Percentiles rank a stretch among this genome's conserved stretches.
Conservation (phyloP, 805 yeast species). For the Candida tallmaniae region DNA sequence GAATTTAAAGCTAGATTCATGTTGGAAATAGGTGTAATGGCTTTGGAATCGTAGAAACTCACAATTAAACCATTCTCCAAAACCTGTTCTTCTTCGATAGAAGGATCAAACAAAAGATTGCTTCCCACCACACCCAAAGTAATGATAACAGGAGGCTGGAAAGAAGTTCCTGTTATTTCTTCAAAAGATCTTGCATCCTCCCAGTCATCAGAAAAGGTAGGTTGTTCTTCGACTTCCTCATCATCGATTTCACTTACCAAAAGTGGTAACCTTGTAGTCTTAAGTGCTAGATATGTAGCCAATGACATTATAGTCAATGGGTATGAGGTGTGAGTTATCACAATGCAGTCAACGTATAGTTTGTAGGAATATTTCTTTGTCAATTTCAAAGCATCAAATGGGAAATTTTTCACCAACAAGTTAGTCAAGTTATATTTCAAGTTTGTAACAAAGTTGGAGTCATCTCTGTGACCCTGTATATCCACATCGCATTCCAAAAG, state of each 20-base stretch:
- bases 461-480: constrained; percentile 76
- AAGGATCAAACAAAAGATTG: constrained; percentile 76
- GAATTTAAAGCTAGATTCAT: constrained; percentile 55
- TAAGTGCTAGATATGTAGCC: constrained; percentile 76
- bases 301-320: constrained; percentile 80
- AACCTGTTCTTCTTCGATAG: constrained; percentile 83
- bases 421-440: constrained; percentile 59
- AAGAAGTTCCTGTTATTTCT: constrained; percentile 15
- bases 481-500: constrained; percentile 76
- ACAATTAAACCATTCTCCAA: constrained; percentile 77
- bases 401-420: constrained; percentile 49
- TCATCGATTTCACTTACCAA: constrained; percentile 66
- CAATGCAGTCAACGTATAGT: constrained; percentile 73
- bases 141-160: constrained; percentile 73
- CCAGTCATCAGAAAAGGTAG: constrained; percentile 90
- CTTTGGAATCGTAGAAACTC: constrained; percentile 64
- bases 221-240: constrained; percentile 78
- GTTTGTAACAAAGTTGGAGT: constrained; percentile 62
- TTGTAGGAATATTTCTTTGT: constrained; percentile 75
- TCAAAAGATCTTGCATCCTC: constrained; percentile 49
- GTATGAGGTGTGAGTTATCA: constrained; percentile 71
- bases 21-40: constrained; percentile 70
- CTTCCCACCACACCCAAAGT: constrained; percentile 71
- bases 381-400: constrained; percentile 48
- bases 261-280: constrained; percentile 71